phyloP scores from a whole-genome alignment of 2,329 filamentous ascomycete species.

The Alternaria brassicicola region DNA sequence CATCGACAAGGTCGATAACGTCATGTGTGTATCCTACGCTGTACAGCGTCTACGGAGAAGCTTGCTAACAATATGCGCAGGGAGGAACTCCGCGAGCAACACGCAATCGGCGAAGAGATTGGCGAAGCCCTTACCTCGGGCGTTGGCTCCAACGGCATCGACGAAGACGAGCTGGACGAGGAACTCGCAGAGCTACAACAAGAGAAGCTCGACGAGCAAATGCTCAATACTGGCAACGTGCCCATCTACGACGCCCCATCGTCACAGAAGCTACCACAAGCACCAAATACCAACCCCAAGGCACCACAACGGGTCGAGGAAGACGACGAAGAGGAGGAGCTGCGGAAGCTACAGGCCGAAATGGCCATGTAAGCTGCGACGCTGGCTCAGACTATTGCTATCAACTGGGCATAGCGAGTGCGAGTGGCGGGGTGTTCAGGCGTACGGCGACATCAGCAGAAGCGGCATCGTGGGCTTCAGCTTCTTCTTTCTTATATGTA shows the following conservation, averaged over 20 bases:
- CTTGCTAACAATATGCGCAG: constrained; percentile 54
- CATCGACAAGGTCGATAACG: constrained; percentile 91
- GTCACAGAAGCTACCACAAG: constrained; percentile 76
- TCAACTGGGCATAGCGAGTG: background rate
- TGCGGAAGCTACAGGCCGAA: constrained; percentile 90
- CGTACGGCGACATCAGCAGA: constrained; percentile 28
- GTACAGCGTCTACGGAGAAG: background rate
- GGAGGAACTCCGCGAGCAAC: constrained; percentile 90
- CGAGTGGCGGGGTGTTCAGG: constrained; percentile 12
- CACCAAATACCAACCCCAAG: constrained; percentile 67
- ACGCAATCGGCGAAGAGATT: constrained; percentile 92
- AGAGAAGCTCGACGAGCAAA: constrained; percentile 89
- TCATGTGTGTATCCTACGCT: constrained; percentile 74
- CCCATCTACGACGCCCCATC: constrained; percentile 72
- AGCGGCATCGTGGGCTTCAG: constrained; percentile 12
- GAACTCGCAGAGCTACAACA: constrained; percentile 89
- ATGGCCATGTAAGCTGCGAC: constrained; percentile 80
- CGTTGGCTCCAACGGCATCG: constrained; percentile 71
- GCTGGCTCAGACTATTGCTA: background rate
- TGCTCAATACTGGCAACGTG: constrained; percentile 86
- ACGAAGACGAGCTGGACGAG: constrained; percentile 84
- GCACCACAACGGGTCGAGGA: constrained; percentile 60
- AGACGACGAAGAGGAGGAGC: constrained; percentile 94
- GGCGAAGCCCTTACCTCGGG: constrained; percentile 78
- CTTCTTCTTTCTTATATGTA: constrained; percentile 13